phyloP scores from a whole-genome alignment of 1,284 basidiomycete species.

The Ceratobasidium sp. region DNA sequence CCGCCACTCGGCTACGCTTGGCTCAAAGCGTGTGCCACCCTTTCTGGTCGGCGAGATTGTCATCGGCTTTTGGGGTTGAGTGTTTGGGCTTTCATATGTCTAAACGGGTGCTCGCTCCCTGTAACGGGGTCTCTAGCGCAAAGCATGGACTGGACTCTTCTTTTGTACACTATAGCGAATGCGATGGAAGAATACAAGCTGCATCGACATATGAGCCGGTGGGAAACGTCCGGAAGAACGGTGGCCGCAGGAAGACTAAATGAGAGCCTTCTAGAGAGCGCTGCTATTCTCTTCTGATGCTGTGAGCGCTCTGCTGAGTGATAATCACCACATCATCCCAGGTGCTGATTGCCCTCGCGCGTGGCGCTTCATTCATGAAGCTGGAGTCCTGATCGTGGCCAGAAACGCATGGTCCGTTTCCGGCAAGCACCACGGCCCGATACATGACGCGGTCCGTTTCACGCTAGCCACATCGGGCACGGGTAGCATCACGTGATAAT shows the following conservation, averaged over 20 bases:
- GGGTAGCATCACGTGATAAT: too few species aligned
- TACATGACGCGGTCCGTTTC: constrained; percentile 36
- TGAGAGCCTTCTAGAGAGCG: neutral
- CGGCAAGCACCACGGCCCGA: constrained; percentile 24
- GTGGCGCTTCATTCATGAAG: constrained; percentile 10
- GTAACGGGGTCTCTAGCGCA: constrained; percentile 6
- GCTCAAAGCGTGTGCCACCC: too few species aligned
- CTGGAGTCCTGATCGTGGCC: neutral
- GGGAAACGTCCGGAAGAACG: constrained; percentile 23
- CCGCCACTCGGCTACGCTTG: too few species aligned
- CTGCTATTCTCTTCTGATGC: constrained; percentile 16
- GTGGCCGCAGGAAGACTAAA: too few species aligned
- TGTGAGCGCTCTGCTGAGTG: constrained; percentile 16
- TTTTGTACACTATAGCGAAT: too few species aligned
- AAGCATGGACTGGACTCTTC: too few species aligned
- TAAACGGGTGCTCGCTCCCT: neutral
- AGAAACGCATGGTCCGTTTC: too few species aligned
- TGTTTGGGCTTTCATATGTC: constrained; percentile 12
- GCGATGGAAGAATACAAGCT: neutral
- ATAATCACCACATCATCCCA: constrained; percentile 36
- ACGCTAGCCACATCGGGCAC: constrained; percentile 34
- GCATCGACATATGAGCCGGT: neutral
- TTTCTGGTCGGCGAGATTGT: too few species aligned
- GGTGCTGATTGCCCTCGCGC: constrained; percentile 19
- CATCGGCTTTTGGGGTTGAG: neutral